Evolutionary conservation across 106 monocot genomes (phyloP), one percentile per base, ranked within the genome.

Genomic region (Dendrobium catenatum): DNA sequence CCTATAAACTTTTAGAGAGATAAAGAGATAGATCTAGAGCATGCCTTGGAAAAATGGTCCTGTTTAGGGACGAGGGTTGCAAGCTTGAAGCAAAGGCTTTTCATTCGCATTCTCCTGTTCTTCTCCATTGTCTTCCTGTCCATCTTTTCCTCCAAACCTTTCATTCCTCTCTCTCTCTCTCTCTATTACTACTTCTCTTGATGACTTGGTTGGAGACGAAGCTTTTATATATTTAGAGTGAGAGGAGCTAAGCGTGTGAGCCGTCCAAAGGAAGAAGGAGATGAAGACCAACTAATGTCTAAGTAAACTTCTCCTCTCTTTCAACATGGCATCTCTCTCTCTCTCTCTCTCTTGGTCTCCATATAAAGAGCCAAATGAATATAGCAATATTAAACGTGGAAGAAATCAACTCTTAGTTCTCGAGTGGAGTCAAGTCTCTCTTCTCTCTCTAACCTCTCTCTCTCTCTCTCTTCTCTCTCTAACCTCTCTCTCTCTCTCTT

Each of bases 101-200:
- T 83, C 83, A 83, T 83, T 18, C 78, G 83, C n/a, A 83, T 83
- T 64, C 83, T 78, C 48, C 83, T 83, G 78, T 83, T 83, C 78
- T 78, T 83, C 83, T 83, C 83, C 33, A 83, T 72, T 6, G 33
- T 66, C 54, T 83, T 83, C 72, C 83, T 78, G 20, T 78, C 83
- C 0, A 83, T 27, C 78, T 78, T 83, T 17, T 18, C 22, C 1
- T 26, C 64, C 27, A 16, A 15, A 3, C 49, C 29, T 19, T 70
- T 54, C 82, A 77, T 77, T 54, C 11, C 18, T 66, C 22, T 66
- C 26, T 66, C 75, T 72, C 72, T 72, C 16, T 72, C 72, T 51
- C 51, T 13, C 51, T 51, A 10, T 13, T 3, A 0, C 10, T 10
- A 37, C 51, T 51, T 7, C 46, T 46, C 6, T 9, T 46, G 46